Evolutionary conservation across 208 protist genomes (phyloP).

Genomic region (Blechomonas ayalai): DNA sequence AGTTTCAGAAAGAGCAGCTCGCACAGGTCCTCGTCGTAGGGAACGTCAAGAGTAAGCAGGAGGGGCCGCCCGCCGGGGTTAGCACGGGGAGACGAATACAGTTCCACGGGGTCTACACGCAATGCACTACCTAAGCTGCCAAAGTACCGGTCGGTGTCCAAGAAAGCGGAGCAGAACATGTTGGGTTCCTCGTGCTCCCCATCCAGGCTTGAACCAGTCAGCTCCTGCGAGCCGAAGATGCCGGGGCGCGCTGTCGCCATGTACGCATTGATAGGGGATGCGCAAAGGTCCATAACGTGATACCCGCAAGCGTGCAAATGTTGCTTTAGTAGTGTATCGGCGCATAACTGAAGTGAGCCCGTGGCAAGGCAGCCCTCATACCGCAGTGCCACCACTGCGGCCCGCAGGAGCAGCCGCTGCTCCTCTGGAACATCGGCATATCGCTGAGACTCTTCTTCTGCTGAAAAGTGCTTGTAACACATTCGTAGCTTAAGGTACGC

Average conservation of each 20-base stretch:
- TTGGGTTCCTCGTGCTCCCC: slow-evolving; percentile 45
- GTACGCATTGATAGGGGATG: slow-evolving; percentile 87
- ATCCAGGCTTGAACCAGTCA: slow-evolving; percentile 10
- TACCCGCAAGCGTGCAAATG: slow-evolving; percentile 72
- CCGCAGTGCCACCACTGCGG: slow-evolving; percentile 57
- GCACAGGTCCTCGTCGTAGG: slow-evolving; percentile 87
- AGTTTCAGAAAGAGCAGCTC: slow-evolving; percentile 81
- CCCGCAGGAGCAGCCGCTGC: slow-evolving; percentile 34
- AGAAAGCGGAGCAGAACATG: slow-evolving; percentile 80
- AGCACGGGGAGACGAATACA: slow-evolving; percentile 21
- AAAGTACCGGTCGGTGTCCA: slow-evolving; percentile 81
- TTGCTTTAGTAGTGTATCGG: slow-evolving; percentile 75
- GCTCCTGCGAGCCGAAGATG: not conserved
- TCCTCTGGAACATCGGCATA: slow-evolving; percentile 17
- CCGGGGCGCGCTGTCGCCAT: slow-evolving; percentile 38
- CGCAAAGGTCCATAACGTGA: slow-evolving; percentile 80
- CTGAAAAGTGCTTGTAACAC: slow-evolving; percentile 42
- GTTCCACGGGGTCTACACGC: slow-evolving; percentile 31
- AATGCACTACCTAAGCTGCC: slow-evolving; percentile 79
- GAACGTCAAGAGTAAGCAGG: slow-evolving; percentile 80
- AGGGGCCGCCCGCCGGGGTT: slow-evolving; percentile 37
- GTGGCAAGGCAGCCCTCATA: slow-evolving; percentile 76
- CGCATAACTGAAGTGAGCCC: slow-evolving; percentile 81
- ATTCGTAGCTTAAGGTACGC: slow-evolving; percentile 56
- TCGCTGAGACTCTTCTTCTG: slow-evolving; percentile 9